These are phyloP conservation scores for Sporothrix sp. DNA, from an alignment of 2,329 filamentous ascomycete genomes.

Conservation along the genomic window DNA sequence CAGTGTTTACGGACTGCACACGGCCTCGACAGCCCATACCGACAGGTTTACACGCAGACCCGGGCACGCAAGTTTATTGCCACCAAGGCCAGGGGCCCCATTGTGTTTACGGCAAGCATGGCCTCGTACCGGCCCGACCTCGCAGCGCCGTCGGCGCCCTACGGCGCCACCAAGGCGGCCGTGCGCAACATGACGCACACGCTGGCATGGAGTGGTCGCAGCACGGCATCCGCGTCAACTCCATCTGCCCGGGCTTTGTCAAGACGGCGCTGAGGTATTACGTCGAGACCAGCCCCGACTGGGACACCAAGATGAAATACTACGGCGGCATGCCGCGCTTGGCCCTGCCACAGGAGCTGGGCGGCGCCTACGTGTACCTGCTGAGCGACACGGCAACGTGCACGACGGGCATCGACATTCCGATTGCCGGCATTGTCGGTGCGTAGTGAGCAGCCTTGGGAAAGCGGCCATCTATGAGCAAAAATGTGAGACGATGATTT, in stretches of 20 bases:
- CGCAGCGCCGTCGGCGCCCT: constrained; percentile 41
- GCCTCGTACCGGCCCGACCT: constrained; percentile 39
- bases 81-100: constrained; percentile 26
- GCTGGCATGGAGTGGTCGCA: constrained; percentile 31
- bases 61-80: constrained; percentile 33
- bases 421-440: constrained; percentile 29
- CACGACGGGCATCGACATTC: constrained; percentile 42
- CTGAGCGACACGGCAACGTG: constrained; percentile 43
- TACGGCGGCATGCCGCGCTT: constrained; percentile 48
- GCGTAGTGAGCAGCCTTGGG: constrained; percentile 13
- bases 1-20: too few species aligned
- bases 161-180: constrained; percentile 43
- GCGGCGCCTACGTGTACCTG: constrained; percentile 47
- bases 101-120: constrained; percentile 39
- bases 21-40: too few species aligned
- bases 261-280: constrained; percentile 39
- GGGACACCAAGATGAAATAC: constrained; percentile 47
- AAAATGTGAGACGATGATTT: too few species aligned
- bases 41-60: too few species aligned
- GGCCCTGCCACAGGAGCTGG: constrained; percentile 43
- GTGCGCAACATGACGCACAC: constrained; percentile 50
- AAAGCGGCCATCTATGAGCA: too few species aligned
- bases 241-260: constrained; percentile 35
- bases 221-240: constrained; percentile 37
- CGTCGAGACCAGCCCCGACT: constrained; percentile 42